phyloP scores from a whole-genome alignment of 768 basidiomycete genomes.

The Mycena rebaudengoi region DNA sequence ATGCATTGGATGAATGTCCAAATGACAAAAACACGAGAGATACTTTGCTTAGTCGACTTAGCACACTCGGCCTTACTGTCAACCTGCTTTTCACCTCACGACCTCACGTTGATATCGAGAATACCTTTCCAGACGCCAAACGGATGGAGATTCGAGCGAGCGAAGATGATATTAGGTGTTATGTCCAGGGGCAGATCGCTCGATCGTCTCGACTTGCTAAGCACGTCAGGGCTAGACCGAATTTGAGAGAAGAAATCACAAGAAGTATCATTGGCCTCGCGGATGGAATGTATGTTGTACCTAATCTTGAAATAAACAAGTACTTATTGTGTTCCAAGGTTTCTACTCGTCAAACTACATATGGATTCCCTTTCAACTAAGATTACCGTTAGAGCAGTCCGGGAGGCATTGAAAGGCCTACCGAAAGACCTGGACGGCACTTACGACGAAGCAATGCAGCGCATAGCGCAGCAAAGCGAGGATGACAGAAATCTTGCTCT shows the following conservation, averaged over 20 bases:
- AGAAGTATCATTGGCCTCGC: background rate
- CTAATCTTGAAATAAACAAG: too few relatives aligned
- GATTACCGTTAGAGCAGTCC: background rate
- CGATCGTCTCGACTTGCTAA: background rate
- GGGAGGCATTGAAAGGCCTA: background rate
- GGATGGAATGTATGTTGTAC: background rate
- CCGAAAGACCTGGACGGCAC: background rate
- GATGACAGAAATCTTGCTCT: background rate
- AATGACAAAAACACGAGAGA: background rate
- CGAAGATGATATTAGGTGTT: background rate
- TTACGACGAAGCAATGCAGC: background rate
- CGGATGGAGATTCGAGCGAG: background rate
- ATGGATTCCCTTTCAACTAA: background rate
- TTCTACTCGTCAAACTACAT: background rate
- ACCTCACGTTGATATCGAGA: background rate
- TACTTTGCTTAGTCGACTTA: background rate
- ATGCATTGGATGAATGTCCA: conserved; percentile 1
- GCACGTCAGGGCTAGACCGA: background rate
- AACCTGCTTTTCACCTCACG: background rate
- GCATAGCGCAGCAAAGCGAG: background rate
- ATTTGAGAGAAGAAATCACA: background rate
- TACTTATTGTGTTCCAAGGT: background rate
- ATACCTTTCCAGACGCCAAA: background rate
- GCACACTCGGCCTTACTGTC: background rate
- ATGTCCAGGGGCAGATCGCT: background rate